Base-by-base conservation (phyloP, 495 filamentous ascomycete genomes). In the Penicillium odoratum region DNA sequence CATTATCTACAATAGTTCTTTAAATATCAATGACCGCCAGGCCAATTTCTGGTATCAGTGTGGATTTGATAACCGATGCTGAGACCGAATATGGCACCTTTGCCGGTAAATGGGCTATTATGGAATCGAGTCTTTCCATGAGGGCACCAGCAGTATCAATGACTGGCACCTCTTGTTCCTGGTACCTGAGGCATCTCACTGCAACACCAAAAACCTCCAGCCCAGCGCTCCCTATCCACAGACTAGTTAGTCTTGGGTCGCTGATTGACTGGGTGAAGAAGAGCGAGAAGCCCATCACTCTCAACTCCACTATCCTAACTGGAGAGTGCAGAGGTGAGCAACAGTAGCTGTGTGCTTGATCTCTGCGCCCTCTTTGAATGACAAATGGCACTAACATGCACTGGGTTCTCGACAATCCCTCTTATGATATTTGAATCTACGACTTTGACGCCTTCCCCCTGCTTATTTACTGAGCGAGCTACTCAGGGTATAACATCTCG, bases 201-300 rank as follows among this genome's bases (percentile, higher is more conserved):
- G 36, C 13, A 61, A 62, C 1, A 53, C 73, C 0, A 81, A 75
- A 50, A 10, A 51, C 1, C 52, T 68, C 15, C 68, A 74, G 61
- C 72, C 75, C 3, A 73, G 73, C 29, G 76, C 75, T 9, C 71
- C 74, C 0, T 83, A 67, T 58, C 77, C 76, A 0, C 64, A 73
- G 33, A 65, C 15, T 55, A 21, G 21, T 21, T 21, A 78, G 5
- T 56, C 60, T 60, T 9, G 36, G 26, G 4, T 63, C 60, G 7
- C 53, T 80, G 44, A 81, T 81, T 50, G 66, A 79, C 21, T 81
- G 79, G 78, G 79, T 79, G 1, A 79, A 81, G 56, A 70, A 77
- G 1, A 75, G 71, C 10, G 53, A 70, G 1, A 59, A 61, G 16
- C 78, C 78, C 8, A 53, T 45, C 3, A 69, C 61, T 28, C 57